These are phyloP conservation scores for Podaxis pistillaris DNA, from an alignment of 768 basidiomycete genomes.

Conservation along the genomic window DNA sequence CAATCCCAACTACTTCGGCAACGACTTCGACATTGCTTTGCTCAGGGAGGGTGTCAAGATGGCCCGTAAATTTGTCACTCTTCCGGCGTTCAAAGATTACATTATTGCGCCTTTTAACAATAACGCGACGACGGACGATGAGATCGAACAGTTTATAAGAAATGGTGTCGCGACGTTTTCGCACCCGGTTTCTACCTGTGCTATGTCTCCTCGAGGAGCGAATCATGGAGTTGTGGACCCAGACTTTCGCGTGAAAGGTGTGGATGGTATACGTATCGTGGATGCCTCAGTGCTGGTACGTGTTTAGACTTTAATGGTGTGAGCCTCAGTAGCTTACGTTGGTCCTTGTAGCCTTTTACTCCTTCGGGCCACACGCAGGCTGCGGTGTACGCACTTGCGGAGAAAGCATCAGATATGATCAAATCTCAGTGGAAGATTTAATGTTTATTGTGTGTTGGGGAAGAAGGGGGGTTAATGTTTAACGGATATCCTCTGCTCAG, in stretches of 20 bases:
- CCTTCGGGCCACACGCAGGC: constrained; percentile 28
- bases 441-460: neutral
- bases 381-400: constrained; percentile 28
- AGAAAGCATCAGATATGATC: constrained; percentile 31
- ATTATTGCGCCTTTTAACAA: constrained; percentile 19
- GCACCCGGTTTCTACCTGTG: constrained; percentile 30
- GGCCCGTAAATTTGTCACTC: constrained; percentile 20
- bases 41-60: constrained; percentile 23
- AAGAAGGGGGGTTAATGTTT: neutral
- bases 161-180: constrained; percentile 17
- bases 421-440: constrained; percentile 17
- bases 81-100: constrained; percentile 25
- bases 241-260: constrained; percentile 30
- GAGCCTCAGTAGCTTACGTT: neutral
- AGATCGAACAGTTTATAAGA: constrained; percentile 22
- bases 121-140: constrained; percentile 22
- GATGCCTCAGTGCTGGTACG: constrained; percentile 33
- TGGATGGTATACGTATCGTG: constrained; percentile 30
- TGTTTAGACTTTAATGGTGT: neutral
- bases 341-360: constrained; percentile 21
- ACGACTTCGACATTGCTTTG: constrained; percentile 26
- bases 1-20: constrained; percentile 41
- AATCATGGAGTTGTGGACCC: constrained; percentile 31
- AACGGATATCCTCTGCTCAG: too few relatives aligned
- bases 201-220: constrained; percentile 24